Evolutionary conservation across 192 early-diverging fungal genomes (phyloP), one percentile per base, ranked within the genome.

Genomic region (Ramicandelaber brevisporus): DNA sequence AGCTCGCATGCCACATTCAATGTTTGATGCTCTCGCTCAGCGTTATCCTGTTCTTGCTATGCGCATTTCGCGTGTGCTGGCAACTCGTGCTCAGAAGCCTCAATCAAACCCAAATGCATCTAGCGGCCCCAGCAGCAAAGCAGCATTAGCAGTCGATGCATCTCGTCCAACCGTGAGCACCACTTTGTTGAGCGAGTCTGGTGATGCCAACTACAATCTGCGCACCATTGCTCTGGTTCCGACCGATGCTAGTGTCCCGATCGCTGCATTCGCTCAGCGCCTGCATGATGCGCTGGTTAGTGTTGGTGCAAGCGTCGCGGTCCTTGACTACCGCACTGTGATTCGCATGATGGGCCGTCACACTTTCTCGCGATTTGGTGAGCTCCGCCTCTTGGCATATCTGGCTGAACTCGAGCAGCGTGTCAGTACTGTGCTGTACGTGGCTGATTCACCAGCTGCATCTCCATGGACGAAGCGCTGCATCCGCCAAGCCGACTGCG

Each of bases 401-500:
- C 48, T 99, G 20, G 75, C 78, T 3, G 93, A 96, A 35, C 74
- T 82, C 43, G 93, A 99, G 48, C 84, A 87, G 41, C 60, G 56
- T 16, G 61, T 69, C 24, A 55, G 84, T 2, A 61, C 96, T 29
- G 76, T 96, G 6, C 53, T 99, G 17, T 95, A 93, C 41, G 72
- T 99, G 23, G 93, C 93, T 0, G 93, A 99, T 46, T 77, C 86
- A 15, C 82, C 82, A 1, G 53, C 76, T 20, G 68, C 55, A 27
- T 74, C 84, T 5, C 77, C 70, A 9, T 99, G 93, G 93, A 96
- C 86, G 8, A 68, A 78, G 40, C 73, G 81, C 9, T 96, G 88
- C 38, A 79, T 99, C 34, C 73, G 83, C 12, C 87, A 98, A 28
- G 59, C 89, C 1, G 93, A 99, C 53, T 96, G 87, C 48, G 77